Evolutionary conservation across 2,329 filamentous ascomycete species (phyloP).

Genomic region (Aspergillus costaricaensis): DNA sequence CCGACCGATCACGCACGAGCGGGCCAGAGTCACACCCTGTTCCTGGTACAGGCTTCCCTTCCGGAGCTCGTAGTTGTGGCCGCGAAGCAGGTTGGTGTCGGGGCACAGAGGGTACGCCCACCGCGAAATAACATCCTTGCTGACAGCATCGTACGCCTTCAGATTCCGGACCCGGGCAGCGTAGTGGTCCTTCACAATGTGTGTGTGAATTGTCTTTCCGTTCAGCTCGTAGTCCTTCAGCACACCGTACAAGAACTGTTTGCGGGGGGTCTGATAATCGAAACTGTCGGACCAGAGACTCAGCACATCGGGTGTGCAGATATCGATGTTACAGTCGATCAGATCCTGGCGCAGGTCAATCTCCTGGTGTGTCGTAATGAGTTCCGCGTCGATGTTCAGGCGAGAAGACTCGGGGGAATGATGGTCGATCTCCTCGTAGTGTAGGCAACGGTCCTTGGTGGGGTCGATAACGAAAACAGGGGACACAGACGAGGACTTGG

Average conservation of each 20-base stretch:
- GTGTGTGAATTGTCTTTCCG: conserved; percentile 92
- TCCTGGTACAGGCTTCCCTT: conserved; percentile 76
- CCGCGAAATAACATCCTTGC: conserved; percentile 78
- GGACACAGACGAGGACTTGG: conserved; percentile 72
- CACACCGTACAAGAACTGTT: conserved; percentile 87
- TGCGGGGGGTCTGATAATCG: conserved; percentile 87
- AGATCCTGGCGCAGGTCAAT: conserved; percentile 84
- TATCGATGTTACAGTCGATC: conserved; percentile 93
- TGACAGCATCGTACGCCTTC: conserved; percentile 86
- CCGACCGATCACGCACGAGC: conserved; percentile 68
- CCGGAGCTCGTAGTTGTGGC: conserved; percentile 72
- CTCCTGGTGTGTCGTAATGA: conserved; percentile 73
- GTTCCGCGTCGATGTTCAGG: conserved; percentile 72
- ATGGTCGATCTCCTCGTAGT: conserved; percentile 89
- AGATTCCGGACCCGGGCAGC: conserved; percentile 83
- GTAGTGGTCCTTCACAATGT: conserved; percentile 81
- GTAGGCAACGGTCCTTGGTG: conserved; percentile 75
- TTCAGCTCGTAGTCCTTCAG: conserved; percentile 97
- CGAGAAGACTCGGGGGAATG: conserved; percentile 54
- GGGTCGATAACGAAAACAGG: conserved; percentile 87
- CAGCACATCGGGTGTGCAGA: conserved; percentile 93
- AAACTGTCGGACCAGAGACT: conserved; percentile 97
- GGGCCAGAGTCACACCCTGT: conserved; percentile 71
- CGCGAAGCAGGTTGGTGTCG: conserved; percentile 79
- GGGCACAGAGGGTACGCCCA: conserved; percentile 90